A percentile compares a stretch with the other conserved stretches of the same genome.
phyloP scores from a whole-genome alignment of 495 filamentous ascomycete species.

The Hypoxylon lenormandii region DNA sequence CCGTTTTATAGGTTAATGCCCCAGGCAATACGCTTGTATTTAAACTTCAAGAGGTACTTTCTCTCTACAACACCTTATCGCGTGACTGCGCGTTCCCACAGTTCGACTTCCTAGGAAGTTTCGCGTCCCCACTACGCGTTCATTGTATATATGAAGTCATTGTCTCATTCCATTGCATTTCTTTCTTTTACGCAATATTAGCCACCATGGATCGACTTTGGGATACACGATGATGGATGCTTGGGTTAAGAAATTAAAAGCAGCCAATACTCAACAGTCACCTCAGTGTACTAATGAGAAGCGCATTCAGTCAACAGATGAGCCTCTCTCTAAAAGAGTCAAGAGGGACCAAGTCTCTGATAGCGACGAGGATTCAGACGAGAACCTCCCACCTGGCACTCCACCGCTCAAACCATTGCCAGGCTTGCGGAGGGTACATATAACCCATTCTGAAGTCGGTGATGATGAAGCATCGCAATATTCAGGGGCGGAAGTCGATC shows the following conservation, averaged over 20 bases:
- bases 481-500: slow-evolving; percentile 50
- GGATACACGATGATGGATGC: slow-evolving; percentile 42
- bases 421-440: slow-evolving; percentile 34
- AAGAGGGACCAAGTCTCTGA: slow-evolving; percentile 49
- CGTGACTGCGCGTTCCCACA: slow-evolving; percentile 47
- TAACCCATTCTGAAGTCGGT: slow-evolving; percentile 49
- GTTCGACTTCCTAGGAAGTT: slow-evolving; percentile 6
- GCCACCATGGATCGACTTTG: slow-evolving; percentile 12
- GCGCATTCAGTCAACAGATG: slow-evolving; percentile 5
- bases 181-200: neutral
- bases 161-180: neutral
- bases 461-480: slow-evolving; percentile 48
- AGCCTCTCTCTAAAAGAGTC: slow-evolving; percentile 53
- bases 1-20: neutral
- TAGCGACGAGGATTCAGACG: slow-evolving; percentile 49
- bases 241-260: slow-evolving; percentile 36
- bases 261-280: slow-evolving; percentile 6
- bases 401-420: slow-evolving; percentile 24
- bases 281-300: slow-evolving; percentile 14
- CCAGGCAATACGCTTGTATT: neutral
- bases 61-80: neutral
- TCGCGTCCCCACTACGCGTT: slow-evolving; percentile 43
- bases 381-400: slow-evolving; percentile 26
- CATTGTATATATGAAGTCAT: slow-evolving; percentile 39
- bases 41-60: neutral